Evolutionary conservation across 257 asterid species (phyloP).

Genomic region (Leonotis leonurus): DNA sequence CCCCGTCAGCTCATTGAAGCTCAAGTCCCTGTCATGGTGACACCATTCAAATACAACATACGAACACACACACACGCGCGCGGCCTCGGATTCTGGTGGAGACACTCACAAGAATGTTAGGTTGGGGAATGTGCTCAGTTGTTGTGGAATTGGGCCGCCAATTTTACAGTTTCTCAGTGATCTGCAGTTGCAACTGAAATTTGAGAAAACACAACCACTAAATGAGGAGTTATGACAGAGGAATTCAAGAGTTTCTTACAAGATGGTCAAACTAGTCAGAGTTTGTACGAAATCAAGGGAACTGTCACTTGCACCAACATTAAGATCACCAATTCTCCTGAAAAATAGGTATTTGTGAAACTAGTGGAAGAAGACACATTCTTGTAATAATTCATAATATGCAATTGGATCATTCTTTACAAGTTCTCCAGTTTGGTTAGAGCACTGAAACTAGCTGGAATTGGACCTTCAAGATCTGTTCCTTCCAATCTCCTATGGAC

Average conservation of each 20-base stretch:
- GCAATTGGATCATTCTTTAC: slow-evolving; percentile 24
- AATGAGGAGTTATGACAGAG: neutral
- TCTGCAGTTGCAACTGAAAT: slow-evolving; percentile 23
- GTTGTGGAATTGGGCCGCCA: slow-evolving; percentile 39
- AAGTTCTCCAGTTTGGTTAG: slow-evolving; percentile 47
- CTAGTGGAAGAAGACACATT: neutral
- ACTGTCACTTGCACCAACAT: slow-evolving; percentile 24
- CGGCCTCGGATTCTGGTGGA: neutral
- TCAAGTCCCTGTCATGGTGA: slow-evolving; percentile 45
- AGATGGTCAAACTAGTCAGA: slow-evolving; percentile 47
- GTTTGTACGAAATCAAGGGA: slow-evolving; percentile 43
- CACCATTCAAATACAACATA: neutral
- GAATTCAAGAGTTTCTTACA: slow-evolving; percentile 34
- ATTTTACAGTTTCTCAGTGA: slow-evolving; percentile 53
- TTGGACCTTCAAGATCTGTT: slow-evolving; percentile 51
- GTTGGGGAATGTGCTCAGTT: slow-evolving; percentile 36
- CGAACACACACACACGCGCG: neutral
- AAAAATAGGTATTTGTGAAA: neutral
- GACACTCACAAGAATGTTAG: slow-evolving; percentile 38
- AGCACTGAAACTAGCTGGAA: slow-evolving; percentile 45
- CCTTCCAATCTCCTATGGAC: slow-evolving; percentile 56
- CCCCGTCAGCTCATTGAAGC: slow-evolving; percentile 62
- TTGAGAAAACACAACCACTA: neutral
- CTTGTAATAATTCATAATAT: neutral
- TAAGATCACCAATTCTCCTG: slow-evolving; percentile 56